Base-by-base conservation (phyloP, 495 filamentous ascomycete species). In the Darksidea phi region DNA sequence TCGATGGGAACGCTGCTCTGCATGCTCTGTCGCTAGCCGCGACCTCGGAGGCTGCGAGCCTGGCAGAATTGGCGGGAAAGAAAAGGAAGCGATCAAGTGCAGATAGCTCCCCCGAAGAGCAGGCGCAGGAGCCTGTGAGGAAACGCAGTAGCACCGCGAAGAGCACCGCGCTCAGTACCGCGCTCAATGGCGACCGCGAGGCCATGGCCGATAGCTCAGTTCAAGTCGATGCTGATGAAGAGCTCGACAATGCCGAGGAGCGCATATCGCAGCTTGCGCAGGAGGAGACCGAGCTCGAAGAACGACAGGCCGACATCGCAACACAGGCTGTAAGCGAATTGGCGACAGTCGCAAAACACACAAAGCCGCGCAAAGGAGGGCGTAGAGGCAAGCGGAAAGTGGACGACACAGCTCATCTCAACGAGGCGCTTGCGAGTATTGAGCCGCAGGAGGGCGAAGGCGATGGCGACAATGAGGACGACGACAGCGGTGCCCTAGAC, bases 71-170 rank as follows among this genome's bases (percentile, higher is more conserved):
- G 42, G 50, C 64, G 5, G 69, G 69, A 8, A 74, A 73, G 65
- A 78, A 78, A 54, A 61, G 75, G 56, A 78, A 78, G 50, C 78
- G 65, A 80, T 80, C 66, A 71, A 74, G 28, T 79, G 47, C 26
- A 28, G 57, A 28, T 23, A 62, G 46, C 48, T 58, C 58, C 50
- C 61, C 66, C 1, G 70, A 74, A 11, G 75, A 76, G 73, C 78
- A 11, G 75, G 57, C 71, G 1, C 76, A 80, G 20, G 82, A 82
- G 65, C 83, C 82, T 26, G 67, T 74, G 34, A 72, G 77, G 61
- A 88, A 87, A 72, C 82, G 86, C 49, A 82, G 78, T 37, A 79
- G 76, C 20, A 84, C 82, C 21, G 73, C 77, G 11, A 65, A 52
- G 25, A 47, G 45, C 11, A 20, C 54, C 25, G 18, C 43, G 24